Evolutionary conservation across 306 rosid genomes (phyloP).

Genomic region (Medicago lupulina): DNA sequence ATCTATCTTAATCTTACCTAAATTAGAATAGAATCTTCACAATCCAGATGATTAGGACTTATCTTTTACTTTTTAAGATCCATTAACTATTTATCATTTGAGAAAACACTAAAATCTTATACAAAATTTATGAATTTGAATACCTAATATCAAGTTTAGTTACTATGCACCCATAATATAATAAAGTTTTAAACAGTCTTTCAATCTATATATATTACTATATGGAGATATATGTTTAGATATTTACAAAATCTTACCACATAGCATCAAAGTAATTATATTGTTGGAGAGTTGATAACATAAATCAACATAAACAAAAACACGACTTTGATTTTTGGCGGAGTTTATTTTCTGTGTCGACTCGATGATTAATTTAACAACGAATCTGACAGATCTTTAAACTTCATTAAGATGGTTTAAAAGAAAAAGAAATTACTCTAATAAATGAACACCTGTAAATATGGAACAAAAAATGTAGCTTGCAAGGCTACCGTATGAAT

Average conservation of each 20-base stretch:
- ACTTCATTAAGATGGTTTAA: no score
- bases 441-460: background rate
- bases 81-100: background rate
- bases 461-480: background rate
- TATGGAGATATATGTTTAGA: background rate
- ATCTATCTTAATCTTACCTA: conserved; percentile 29
- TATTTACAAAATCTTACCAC: no score
- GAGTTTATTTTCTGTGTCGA: no score
- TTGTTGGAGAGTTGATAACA: no score
- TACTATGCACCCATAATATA: background rate
- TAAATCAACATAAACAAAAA: no score
- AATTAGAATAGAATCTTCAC: conserved; percentile 34
- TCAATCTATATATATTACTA: no score
- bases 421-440: no score
- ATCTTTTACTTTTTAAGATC: background rate
- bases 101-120: background rate
- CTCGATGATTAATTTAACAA: no score
- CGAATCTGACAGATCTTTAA: no score
- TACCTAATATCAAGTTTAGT: no score
- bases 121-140: background rate
- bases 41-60: background rate
- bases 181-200: background rate
- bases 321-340: no score
- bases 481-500: background rate
- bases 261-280: no score